These are phyloP conservation scores for Kuraishia cidri DNA, from an alignment of 805 yeast genomes.

Conservation along the genomic window DNA sequence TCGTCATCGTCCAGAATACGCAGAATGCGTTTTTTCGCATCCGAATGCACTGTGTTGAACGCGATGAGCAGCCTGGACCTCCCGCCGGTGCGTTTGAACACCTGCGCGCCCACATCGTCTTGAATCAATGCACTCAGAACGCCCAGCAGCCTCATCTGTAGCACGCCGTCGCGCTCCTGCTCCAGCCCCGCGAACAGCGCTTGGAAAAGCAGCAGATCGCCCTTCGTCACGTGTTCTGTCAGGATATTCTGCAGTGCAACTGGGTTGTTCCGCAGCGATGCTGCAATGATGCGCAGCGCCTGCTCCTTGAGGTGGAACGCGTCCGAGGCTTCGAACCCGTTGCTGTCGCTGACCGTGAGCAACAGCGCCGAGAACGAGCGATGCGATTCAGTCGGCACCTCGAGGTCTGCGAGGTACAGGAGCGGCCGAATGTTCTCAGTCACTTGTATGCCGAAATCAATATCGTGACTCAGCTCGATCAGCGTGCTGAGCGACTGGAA, in stretches of 20 bases:
- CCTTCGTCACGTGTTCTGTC: conserved; percentile 9
- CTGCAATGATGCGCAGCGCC: conserved; percentile 51
- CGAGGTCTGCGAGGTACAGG: conserved; percentile 17
- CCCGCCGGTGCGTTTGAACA: conserved; percentile 11
- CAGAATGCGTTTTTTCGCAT: conserved; percentile 26
- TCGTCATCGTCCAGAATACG: conserved; percentile 35
- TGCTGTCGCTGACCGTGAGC: neutral
- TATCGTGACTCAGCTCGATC: conserved; percentile 45
- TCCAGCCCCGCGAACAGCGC: conserved; percentile 5
- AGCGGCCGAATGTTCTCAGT: conserved; percentile 22
- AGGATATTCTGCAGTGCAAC: conserved; percentile 30
- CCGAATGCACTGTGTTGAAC: conserved; percentile 12
- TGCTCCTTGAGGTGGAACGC: conserved; percentile 31
- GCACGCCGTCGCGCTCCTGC: conserved; percentile 16
- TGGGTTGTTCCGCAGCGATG: conserved; percentile 68
- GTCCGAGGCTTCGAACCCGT: neutral
- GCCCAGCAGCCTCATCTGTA: conserved; percentile 42
- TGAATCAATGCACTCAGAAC: conserved; percentile 37
- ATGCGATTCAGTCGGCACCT: too few species aligned
- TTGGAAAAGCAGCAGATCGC: conserved; percentile 8
- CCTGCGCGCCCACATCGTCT: conserved; percentile 20
- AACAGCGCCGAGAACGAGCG: neutral
- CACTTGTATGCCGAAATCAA: conserved; percentile 49
- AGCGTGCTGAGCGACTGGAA: conserved; percentile 1
- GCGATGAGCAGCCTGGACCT: conserved; percentile 13